Evolutionary conservation across 2,329 filamentous ascomycete species (phyloP), one percentile per base, ranked within the genome.

Genomic region (Thelonectria rubi): DNA sequence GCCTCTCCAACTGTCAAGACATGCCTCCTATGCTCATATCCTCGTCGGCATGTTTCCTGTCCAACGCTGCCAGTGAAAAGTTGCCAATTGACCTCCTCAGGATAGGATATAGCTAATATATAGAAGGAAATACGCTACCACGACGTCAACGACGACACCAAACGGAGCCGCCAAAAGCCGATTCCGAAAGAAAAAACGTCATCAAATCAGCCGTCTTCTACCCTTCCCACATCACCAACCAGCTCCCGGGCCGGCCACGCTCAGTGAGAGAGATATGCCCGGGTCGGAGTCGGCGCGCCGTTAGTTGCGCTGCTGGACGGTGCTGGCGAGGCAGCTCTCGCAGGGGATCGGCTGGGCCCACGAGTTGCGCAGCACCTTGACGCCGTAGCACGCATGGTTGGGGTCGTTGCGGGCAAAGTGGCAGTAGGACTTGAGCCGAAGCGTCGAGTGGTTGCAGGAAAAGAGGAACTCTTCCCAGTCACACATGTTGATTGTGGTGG

Each of bases 381-480:
- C 85, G 11, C 87, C 83, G 65, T 85, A 86, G 75, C 91, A 93
- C 68, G 87, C 82, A 73, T 93, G 90, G 63, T 84, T 82, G 1
- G 86, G 86, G 68, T 92, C 88, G 72, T 91, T 92, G 60, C 91
- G 88, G 6, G 91, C 89, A 67, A 87, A 88, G 76, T 93, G 91
- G 75, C 91, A 94, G 75, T 92, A 85, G 21, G 86, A 87, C 71
- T 88, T 87, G 30, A 91, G 79, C 18, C 87, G 84, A 24, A 83
- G 76, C 15, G 80, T 78, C 5, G 80, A 82, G 77, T 92, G 90
- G 30, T 81, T 81, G 78, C 91, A 94, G 53, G 74, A 77, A 73
- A 90, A 93, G 62, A 86, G 75, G 67, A 90, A 90, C 65, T 88
- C 86, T 73, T 93, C 90, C 75, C 81, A 92, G 72, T 90, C 86